These are phyloP conservation scores for Raffaelea deltoideospora DNA, from an alignment of 2,329 filamentous ascomycete genomes.

Conservation along the genomic window DNA sequence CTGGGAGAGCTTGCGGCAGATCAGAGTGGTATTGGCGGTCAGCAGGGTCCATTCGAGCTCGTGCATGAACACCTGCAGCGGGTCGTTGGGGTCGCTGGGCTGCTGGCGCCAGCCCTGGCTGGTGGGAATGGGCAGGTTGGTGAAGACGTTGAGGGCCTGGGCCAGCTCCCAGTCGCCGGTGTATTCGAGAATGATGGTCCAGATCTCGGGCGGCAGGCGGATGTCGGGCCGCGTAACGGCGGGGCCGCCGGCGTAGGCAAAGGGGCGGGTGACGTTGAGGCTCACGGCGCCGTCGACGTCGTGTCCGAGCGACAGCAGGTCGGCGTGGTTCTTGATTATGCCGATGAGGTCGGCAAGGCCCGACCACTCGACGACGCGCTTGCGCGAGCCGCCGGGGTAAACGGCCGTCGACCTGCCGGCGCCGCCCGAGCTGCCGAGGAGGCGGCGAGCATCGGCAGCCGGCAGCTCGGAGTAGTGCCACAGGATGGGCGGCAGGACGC, in stretches of 20 bases:
- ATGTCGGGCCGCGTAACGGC: constrained; percentile 17
- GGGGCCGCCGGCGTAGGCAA: background rate
- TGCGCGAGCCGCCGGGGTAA: constrained; percentile 19
- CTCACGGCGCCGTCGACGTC: constrained; percentile 36
- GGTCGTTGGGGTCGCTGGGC: constrained; percentile 44
- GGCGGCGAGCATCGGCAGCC: background rate
- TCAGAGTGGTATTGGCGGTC: constrained; percentile 50
- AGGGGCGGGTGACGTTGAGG: background rate
- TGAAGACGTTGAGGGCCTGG: constrained; percentile 65
- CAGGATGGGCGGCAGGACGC: constrained; percentile 64
- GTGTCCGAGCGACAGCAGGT: constrained; percentile 57
- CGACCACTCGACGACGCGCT: constrained; percentile 42
- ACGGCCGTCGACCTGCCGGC: background rate
- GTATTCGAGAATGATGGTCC: constrained; percentile 75
- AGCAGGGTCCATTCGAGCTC: constrained; percentile 78
- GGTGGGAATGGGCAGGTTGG: constrained; percentile 55
- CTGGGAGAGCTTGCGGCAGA: constrained; percentile 58
- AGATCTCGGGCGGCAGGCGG: constrained; percentile 67
- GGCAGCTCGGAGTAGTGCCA: constrained; percentile 49
- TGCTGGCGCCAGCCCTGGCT: constrained; percentile 45
- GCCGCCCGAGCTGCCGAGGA: constrained; percentile 20
- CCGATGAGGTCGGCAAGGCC: constrained; percentile 57
- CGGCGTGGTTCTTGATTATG: constrained; percentile 62
- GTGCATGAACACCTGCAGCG: constrained; percentile 56
- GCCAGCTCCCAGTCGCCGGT: constrained; percentile 86